Evolutionary conservation across 1,139 yeast genomes (phyloP).

Genomic region (Protomyces gravidus): DNA sequence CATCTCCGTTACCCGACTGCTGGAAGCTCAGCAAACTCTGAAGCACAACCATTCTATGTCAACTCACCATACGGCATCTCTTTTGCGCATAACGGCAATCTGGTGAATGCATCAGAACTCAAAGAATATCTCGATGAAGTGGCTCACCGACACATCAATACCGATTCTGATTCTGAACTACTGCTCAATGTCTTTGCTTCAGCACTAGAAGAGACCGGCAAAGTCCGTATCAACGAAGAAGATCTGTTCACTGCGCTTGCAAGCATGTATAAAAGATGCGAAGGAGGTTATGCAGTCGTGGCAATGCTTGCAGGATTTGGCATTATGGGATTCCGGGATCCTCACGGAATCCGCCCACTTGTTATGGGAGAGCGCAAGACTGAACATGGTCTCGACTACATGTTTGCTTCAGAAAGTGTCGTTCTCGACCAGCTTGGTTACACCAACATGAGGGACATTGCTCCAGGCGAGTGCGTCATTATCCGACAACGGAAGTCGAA

Average conservation of each 20-base stretch:
- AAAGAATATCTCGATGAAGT: slow-evolving; percentile 79
- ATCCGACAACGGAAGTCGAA: slow-evolving; percentile 48
- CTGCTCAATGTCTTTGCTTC: slow-evolving; percentile 85
- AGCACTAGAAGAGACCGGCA: slow-evolving; percentile 84
- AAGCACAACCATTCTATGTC: slow-evolving; percentile 98
- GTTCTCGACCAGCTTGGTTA: slow-evolving; percentile 93
- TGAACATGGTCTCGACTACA: slow-evolving; percentile 77
- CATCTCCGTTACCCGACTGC: slow-evolving; percentile 97
- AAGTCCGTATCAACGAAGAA: slow-evolving; percentile 83
- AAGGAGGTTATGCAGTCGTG: slow-evolving; percentile 95
- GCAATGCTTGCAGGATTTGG: slow-evolving; percentile 97
- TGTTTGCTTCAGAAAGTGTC: slow-evolving; percentile 94
- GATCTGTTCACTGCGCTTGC: slow-evolving; percentile 82
- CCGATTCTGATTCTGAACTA: slow-evolving; percentile 92
- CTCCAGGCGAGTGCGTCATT: slow-evolving; percentile 95
- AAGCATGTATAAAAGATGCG: slow-evolving; percentile 71
- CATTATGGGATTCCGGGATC: slow-evolving; percentile 90
- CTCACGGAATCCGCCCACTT: slow-evolving; percentile 91
- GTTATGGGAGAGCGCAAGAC: slow-evolving; percentile 69
- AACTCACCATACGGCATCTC: slow-evolving; percentile 93
- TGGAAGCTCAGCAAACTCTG: slow-evolving; percentile 94
- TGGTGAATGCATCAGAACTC: slow-evolving; percentile 78
- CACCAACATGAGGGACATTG: slow-evolving; percentile 68
- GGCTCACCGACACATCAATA: slow-evolving; percentile 94
- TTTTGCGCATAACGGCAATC: slow-evolving; percentile 87